Conservation (phyloP, 2,329 filamentous ascomycete species). For the Stenocarpella maydis region DNA sequence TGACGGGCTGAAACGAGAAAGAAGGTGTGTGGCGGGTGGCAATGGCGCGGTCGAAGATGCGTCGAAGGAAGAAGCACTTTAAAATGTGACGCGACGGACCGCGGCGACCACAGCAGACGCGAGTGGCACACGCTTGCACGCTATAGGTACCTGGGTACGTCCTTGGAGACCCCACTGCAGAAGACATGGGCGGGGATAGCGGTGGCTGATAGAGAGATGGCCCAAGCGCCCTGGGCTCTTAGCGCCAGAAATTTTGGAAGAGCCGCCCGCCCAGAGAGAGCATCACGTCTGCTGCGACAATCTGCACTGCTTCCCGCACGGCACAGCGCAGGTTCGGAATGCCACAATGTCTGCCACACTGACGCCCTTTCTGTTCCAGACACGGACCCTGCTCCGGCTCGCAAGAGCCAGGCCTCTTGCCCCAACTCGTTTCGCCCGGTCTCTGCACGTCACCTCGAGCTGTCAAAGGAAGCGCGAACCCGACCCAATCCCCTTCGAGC, state of each 20-base stretch:
- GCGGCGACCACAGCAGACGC: conserved; percentile 26
- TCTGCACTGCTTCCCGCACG: not conserved
- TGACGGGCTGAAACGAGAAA: not conserved
- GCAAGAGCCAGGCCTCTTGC: conserved; percentile 24
- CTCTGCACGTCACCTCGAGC: conserved; percentile 39
- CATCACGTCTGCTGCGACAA: not conserved
- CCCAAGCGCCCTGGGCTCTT: conserved; percentile 15
- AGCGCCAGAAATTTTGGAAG: conserved; percentile 31
- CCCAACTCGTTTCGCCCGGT: conserved; percentile 39
- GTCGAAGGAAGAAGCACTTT: conserved; percentile 29
- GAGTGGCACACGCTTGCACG: conserved; percentile 35
- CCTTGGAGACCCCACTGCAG: too few species aligned
- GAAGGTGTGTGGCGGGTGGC: not conserved
- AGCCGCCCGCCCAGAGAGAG: not conserved
- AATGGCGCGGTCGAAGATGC: not conserved
- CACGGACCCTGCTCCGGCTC: conserved; percentile 58
- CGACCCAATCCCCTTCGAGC: conserved; percentile 62
- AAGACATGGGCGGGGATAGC: too few species aligned
- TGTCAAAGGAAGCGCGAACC: conserved; percentile 34
- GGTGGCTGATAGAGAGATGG: conserved; percentile 20
- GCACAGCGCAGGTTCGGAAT: not conserved
- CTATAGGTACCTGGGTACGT: not conserved
- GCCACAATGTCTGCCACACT: conserved; percentile 57
- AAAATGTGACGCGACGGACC: conserved; percentile 32
- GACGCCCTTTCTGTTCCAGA: conserved; percentile 77